Evolutionary conservation across 371 early-diverging fungal genomes (phyloP).

Genomic region (Mucor plumbeus): DNA sequence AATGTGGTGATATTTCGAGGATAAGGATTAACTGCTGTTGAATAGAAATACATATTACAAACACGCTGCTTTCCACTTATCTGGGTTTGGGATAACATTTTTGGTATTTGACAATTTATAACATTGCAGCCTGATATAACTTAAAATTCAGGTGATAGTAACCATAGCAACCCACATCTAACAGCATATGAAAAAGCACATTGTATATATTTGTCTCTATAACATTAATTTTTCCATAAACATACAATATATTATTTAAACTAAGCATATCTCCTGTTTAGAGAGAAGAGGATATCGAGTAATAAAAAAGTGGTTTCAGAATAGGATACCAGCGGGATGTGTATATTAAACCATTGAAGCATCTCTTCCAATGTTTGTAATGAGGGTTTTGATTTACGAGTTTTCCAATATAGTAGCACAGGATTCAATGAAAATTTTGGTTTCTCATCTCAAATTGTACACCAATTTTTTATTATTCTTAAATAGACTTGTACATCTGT

Average conservation of each 20-base stretch:
- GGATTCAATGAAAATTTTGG: not conserved
- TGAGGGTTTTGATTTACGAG: too few relatives aligned
- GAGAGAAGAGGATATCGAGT: too few relatives aligned
- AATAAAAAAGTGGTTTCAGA: not conserved
- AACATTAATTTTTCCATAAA: not conserved
- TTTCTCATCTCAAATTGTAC: not conserved
- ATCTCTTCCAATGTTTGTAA: not conserved
- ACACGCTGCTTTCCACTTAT: not conserved
- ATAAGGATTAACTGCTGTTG: not conserved
- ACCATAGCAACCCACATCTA: not conserved
- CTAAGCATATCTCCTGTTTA: not conserved
- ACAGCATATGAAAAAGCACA: too few relatives aligned
- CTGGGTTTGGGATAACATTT: not conserved
- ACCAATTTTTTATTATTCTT: not conserved
- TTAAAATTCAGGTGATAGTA: not conserved
- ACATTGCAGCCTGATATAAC: too few relatives aligned
- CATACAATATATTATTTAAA: not conserved
- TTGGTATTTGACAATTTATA: not conserved
- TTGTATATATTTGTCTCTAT: too few relatives aligned
- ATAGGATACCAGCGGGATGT: not conserved
- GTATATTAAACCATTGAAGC: not conserved
- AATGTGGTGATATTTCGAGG: not conserved
- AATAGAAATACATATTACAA: not conserved
- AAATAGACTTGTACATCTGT: conserved; percentile 1
- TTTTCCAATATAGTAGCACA: not conserved